Conservation (phyloP, 768 basidiomycete genomes). For the Mycena epipterygia region DNA sequence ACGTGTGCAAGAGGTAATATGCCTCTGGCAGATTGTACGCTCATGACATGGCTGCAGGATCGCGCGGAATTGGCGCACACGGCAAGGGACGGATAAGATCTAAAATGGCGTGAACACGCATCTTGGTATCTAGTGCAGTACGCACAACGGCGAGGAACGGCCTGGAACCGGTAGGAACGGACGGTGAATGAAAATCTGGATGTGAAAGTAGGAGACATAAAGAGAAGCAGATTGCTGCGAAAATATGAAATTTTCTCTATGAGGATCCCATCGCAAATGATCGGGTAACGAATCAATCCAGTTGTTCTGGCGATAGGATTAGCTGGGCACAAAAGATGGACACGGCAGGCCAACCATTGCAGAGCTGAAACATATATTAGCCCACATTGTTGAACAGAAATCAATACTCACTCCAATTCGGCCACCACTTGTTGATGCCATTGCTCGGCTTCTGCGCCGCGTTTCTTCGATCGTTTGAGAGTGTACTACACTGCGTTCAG, state of each 20-base stretch:
- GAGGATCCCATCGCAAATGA: constrained; percentile 53
- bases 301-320: constrained; percentile 22
- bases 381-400: not conserved
- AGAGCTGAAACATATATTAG: constrained; percentile 16
- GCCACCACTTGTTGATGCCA: constrained; percentile 36
- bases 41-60: constrained; percentile 54
- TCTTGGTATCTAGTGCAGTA: not conserved
- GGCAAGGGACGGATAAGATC: constrained; percentile 52
- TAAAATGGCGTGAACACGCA: not conserved
- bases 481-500: constrained; percentile 25
- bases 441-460: constrained; percentile 33
- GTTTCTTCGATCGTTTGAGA: constrained; percentile 35
- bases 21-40: constrained; percentile 45
- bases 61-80: constrained; percentile 59
- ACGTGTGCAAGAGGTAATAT: constrained; percentile 34
- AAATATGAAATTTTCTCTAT: constrained; percentile 45
- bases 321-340: not conserved
- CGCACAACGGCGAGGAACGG: constrained; percentile 34
- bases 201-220: constrained; percentile 55
- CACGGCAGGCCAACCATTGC: constrained; percentile 26
- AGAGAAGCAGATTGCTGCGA: constrained; percentile 55
- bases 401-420: constrained; percentile 27
- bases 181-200: constrained; percentile 55
- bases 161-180: constrained; percentile 56
- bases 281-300: constrained; percentile 33